Evolutionary conservation across 371 early-diverging fungal species (phyloP).

Genomic region (Paraphysoderma sedebokerense): DNA sequence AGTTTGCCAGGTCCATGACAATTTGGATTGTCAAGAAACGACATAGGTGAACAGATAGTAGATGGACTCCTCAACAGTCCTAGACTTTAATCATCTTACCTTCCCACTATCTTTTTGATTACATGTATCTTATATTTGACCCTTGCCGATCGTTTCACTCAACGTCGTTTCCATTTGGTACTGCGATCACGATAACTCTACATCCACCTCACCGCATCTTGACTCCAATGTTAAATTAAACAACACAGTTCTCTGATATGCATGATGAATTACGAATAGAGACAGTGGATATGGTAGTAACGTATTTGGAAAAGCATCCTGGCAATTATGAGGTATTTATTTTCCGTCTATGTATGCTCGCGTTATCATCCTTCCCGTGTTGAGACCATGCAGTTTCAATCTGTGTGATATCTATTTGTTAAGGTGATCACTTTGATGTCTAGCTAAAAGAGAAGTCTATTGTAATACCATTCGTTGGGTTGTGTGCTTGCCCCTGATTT

Average conservation of each 20-base stretch:
- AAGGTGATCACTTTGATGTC: no score
- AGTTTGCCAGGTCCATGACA: not conserved
- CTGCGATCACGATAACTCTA: not conserved
- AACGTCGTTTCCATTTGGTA: no score
- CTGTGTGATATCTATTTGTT: not conserved
- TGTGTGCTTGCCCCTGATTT: no score
- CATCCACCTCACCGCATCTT: not conserved
- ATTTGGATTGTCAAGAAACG: no score
- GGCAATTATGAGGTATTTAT: constrained; percentile 25
- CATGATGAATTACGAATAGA: constrained; percentile 22
- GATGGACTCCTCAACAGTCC: no score
- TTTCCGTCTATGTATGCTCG: not conserved
- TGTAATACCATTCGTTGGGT: no score
- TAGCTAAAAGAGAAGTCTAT: no score
- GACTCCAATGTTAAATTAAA: not conserved
- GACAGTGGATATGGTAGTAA: constrained; percentile 32
- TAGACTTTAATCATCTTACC: no score
- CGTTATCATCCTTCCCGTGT: not conserved
- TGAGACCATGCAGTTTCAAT: not conserved
- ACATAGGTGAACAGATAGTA: no score
- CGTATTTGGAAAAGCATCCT: constrained; percentile 30
- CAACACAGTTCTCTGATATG: constrained; percentile 24
- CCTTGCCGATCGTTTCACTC: no score
- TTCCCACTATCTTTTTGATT: no score
- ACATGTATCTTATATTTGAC: no score